These are phyloP conservation scores for Coemansia sp. DNA, from an alignment of 192 early-diverging fungal genomes.

Conservation along the genomic window DNA sequence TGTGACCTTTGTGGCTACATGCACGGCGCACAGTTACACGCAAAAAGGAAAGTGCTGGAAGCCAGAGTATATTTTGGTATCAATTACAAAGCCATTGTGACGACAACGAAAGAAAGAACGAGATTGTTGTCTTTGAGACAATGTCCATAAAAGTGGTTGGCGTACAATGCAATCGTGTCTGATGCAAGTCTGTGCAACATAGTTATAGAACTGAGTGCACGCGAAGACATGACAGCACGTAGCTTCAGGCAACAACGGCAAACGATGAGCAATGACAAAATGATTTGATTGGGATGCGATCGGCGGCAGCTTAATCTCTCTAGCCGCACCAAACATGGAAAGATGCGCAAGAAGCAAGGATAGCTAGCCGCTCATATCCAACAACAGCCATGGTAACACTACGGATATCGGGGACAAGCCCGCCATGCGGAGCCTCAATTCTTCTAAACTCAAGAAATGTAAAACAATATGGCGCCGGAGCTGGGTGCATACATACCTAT, in stretches of 20 bases:
- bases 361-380: not conserved
- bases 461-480: not conserved
- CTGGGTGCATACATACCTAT: not conserved
- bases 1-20: not conserved
- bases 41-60: not conserved
- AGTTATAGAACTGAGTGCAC: not conserved
- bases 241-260: not conserved
- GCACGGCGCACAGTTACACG: conserved; percentile 3
- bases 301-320: not conserved
- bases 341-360: no score
- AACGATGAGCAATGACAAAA: no score
- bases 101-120: not conserved
- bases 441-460: not conserved
- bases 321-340: no score
- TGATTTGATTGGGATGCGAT: not conserved
- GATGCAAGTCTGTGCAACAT: not conserved
- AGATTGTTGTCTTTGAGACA: not conserved
- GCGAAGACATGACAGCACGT: not conserved
- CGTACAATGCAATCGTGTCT: not conserved
- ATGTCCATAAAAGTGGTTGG: not conserved
- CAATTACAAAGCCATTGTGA: conserved; percentile 5
- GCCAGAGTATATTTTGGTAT: not conserved
- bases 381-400: not conserved
- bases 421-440: not conserved
- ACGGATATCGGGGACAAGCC: not conserved